These are phyloP conservation scores for Butyriboletus loyo DNA, from an alignment of 768 basidiomycete species.

Conservation along the genomic window DNA sequence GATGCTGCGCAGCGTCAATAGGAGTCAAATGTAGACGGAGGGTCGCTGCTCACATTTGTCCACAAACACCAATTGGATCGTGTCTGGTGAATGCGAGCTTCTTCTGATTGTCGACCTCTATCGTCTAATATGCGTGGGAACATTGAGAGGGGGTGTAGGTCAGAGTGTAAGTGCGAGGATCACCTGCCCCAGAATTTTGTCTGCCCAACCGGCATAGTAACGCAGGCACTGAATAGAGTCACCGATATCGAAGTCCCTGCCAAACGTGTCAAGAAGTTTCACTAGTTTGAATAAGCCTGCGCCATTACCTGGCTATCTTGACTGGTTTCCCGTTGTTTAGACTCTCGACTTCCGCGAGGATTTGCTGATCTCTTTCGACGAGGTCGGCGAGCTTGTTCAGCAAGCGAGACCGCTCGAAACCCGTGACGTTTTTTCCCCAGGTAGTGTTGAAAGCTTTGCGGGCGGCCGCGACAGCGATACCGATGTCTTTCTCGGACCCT, in stretches of 20 bases:
- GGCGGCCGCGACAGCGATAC: constrained; percentile 80
- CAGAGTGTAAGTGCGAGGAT: constrained; percentile 5
- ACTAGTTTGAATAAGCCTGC: constrained; percentile 33
- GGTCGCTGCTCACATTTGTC: constrained; percentile 67
- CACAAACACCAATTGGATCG: constrained; percentile 93
- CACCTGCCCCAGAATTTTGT: constrained; percentile 89
- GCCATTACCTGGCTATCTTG: constrained; percentile 45
- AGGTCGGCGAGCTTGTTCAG: constrained; percentile 86
- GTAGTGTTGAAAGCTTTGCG: constrained; percentile 78
- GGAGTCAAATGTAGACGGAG: constrained; percentile 7
- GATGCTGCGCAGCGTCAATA: constrained; percentile 46
- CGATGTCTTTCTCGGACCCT: constrained; percentile 77
- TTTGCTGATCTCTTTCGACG: constrained; percentile 80
- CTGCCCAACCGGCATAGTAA: constrained; percentile 96
- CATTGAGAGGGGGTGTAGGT: constrained; percentile 1
- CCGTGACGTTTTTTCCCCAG: constrained; percentile 89
- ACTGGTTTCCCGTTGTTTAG: constrained; percentile 94
- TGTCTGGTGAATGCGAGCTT: constrained; percentile 86
- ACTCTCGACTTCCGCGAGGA: constrained; percentile 79
- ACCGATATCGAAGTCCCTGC: constrained; percentile 76
- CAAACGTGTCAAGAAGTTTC: constrained; percentile 1
- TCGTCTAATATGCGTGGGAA: constrained; percentile 42
- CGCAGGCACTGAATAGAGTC: constrained; percentile 76
- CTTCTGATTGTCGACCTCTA: constrained; percentile 75
- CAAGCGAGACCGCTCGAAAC: constrained; percentile 74